These are phyloP conservation scores for Reticulomyxa filosa DNA, from an alignment of 78 protist species.

Conservation along the genomic window DNA sequence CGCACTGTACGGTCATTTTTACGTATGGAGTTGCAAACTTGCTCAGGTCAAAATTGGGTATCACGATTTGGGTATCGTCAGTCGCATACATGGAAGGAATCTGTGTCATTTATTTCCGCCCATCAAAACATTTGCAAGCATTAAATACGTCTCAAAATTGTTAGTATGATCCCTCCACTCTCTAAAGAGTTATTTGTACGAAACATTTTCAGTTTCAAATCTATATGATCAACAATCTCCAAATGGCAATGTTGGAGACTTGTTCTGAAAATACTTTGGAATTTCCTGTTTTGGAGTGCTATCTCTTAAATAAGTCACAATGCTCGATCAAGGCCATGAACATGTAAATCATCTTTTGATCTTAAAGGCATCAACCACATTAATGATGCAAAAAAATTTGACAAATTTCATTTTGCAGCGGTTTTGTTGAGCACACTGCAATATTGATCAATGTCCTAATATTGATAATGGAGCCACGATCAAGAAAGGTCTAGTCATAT, in stretches of 20 bases:
- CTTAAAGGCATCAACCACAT: neutral
- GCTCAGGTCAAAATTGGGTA: neutral
- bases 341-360: neutral
- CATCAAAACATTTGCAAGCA: too few relatives aligned
- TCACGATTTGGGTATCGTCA: neutral
- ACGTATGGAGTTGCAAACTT: neutral
- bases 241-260: neutral
- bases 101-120: too few relatives aligned
- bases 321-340: neutral
- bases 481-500: too few relatives aligned
- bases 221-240: neutral
- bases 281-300: neutral
- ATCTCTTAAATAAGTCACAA: constrained; percentile 4
- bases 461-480: too few relatives aligned
- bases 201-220: constrained; percentile 6
- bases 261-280: neutral
- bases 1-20: neutral
- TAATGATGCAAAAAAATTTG: neutral
- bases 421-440: too few relatives aligned
- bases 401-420: neutral
- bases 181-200: neutral
- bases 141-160: too few relatives aligned
- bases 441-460: too few relatives aligned
- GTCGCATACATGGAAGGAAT: too few relatives aligned
- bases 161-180: too few relatives aligned